Evolutionary conservation across 1,284 basidiomycete genomes (phyloP), one percentile per base, ranked within the genome.

Genomic region (Apiotrichum porosum): DNA sequence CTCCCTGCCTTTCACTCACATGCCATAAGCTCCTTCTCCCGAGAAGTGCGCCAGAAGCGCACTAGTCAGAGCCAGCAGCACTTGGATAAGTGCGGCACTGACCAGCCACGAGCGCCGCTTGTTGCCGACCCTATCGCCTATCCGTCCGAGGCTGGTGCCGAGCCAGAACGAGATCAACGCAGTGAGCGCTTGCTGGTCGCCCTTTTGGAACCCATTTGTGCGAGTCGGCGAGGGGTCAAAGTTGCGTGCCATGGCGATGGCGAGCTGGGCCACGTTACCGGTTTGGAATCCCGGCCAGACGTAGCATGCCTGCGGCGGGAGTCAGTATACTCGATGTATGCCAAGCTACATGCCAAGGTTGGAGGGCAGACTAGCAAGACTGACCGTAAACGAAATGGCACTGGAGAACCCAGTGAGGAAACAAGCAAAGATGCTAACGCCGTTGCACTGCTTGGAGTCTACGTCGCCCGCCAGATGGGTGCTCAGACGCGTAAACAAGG

Each of bases 371-470:
- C 34, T 35, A n/a, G 10, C 19, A 14, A 19, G 13, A 51, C 55
- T 47, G 26, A 59, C 66, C 37, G 84, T 82, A 75, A 89, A 90
- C 2, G 82, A 82, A 14, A 88, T 76, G 1, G 82, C 79, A 57
- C 63, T 85, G 79, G 87, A 83, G 72, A 82, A 86, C 0, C 88
- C 88, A 0, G 87, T 91, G 81, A 91, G 83, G 71, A 90, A 88
- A 70, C 86, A 89, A 66, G 82, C 89, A 5, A 79, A 81, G 2
- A 83, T 78, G 39, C 88, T 76, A 9, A 84, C 83, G 4, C 75
- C 75, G 0, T 80, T 79, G 0, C 80, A 77, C 50, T 76, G 69
- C 17, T 76, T 72, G 1, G 79, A 77, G 63, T 89, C 84, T 43
- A 89, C 78, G 44, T 86, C 81, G 42, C 60, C 54, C 57, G 71